Evolutionary conservation across 2,329 filamentous ascomycete genomes (phyloP), one percentile per base, ranked within the genome.

Genomic region (Botrytis fabae): DNA sequence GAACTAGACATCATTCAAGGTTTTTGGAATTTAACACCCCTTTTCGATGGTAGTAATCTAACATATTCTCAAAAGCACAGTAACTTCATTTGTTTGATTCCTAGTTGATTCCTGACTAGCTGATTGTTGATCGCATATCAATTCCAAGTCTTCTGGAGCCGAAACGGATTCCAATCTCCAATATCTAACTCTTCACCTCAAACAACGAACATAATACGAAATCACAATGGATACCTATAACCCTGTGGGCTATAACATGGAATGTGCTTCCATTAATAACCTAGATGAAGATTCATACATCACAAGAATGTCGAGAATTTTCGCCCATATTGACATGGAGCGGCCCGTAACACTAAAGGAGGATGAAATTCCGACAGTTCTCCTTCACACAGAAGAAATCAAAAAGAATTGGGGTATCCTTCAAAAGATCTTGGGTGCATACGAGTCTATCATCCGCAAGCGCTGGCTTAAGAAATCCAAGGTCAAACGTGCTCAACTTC

Each of bases 241-340:
- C 5, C 60, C 38, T 18, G 2, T n/a, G 28, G 16, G 38, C 12
- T 42, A 63, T 1, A n/a, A 20, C 16, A 10, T 63, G 14, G 12
- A 25, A 1, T 25, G 8, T 44, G 25, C 2, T 5, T n/a, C 25
- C 2, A 14, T 3, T 2, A 10, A 22, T 8, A 4, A 16, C 1
- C 1, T 14, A 28, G 14, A 44, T 9, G 2, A 28, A 16, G 38
- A 42, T 0, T 12, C 8, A 16, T 44, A 44, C 25, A n/a, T 40
- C 38, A 42, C 1, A 28, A 18, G n/a, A n/a, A 62, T 62, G 60
- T 28, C 60, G 18, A 42, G 38, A n/a, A 18, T 2, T 14, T 54
- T 18, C 7, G 16, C 38, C 4, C 10, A 44, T 6, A 20, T 32
- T 28, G 42, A 64, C 2, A 0, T 3, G 44, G 6, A 35, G 9